A percentile compares a stretch with the other conserved stretches of the same genome.
Evolutionary conservation across 148 eudicot genomes (phyloP).

Genomic region (Rhododendron williamsianum): DNA sequence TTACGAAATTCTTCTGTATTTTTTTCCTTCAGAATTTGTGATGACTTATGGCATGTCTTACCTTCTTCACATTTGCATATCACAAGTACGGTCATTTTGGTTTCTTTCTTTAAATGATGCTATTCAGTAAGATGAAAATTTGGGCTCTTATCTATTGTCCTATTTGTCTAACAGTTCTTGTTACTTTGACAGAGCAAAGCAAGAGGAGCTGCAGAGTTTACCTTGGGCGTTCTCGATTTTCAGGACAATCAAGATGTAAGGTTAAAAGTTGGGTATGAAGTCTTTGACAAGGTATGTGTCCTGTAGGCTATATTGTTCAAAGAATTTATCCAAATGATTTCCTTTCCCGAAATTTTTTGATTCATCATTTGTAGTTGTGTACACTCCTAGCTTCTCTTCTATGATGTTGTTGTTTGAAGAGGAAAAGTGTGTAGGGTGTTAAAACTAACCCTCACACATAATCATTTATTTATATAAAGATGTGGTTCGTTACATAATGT

Average conservation of each 20-base stretch:
- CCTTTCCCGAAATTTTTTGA: not conserved
- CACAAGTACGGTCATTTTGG: not conserved
- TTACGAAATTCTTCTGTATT: not conserved
- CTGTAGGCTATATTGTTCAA: not conserved
- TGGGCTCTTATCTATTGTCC: not conserved
- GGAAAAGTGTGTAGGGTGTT: too few relatives aligned
- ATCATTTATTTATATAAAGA: too few relatives aligned
- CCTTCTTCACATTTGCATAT: not conserved
- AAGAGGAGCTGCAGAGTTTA: constrained; percentile 68
- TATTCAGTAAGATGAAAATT: not conserved
- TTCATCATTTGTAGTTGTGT: not conserved
- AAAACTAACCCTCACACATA: too few relatives aligned
- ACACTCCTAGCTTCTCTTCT: not conserved
- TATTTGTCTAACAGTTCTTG: not conserved
- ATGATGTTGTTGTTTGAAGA: not conserved
- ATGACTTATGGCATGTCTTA: not conserved
- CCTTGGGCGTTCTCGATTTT: constrained; percentile 59
- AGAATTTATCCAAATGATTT: not conserved
- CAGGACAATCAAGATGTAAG: constrained; percentile 82
- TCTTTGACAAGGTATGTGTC: constrained; percentile 54
- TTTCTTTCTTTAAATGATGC: not conserved
- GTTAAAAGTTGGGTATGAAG: constrained; percentile 79
- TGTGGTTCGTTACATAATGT: too few relatives aligned
- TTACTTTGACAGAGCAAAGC: constrained; percentile 40
- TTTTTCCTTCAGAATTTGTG: not conserved